These are phyloP conservation scores for Coprinopsis strossmayeri DNA, from an alignment of 768 basidiomycete species.

Conservation along the genomic window DNA sequence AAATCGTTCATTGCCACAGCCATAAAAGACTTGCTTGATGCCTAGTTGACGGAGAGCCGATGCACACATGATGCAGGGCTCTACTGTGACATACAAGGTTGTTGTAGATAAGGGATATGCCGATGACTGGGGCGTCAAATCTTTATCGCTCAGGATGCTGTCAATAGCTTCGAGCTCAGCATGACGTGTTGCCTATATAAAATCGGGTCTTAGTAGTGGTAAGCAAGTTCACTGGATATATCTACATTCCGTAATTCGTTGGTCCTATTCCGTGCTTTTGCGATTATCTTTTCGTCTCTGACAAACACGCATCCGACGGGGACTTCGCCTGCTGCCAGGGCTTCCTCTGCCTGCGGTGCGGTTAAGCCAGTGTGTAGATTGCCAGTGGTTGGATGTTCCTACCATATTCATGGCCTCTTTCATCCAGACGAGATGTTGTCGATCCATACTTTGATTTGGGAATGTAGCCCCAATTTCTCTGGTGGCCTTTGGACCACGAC, in stretches of 20 bases:
- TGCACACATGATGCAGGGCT: conserved; percentile 99
- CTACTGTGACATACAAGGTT: conserved; percentile 94
- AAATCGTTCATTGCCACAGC: conserved; percentile 93
- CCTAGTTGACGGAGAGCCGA: conserved; percentile 92
- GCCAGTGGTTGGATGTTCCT: conserved; percentile 13
- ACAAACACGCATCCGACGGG: conserved; percentile 98
- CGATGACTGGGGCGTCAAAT: conserved; percentile 44
- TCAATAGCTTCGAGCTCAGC: conserved; percentile 98
- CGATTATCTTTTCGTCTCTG: conserved; percentile 67
- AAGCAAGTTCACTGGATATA: no score
- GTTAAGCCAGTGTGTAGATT: conserved; percentile 8
- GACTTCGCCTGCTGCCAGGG: conserved; percentile 78
- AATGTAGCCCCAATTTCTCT: no score
- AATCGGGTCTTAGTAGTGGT: neutral
- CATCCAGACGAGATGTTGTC: conserved; percentile 67
- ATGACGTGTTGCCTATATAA: conserved; percentile 81
- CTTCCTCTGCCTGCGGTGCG: conserved; percentile 67
- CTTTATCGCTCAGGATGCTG: conserved; percentile 60
- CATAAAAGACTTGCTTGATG: conserved; percentile 85
- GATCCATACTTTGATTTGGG: no score
- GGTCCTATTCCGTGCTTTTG: conserved; percentile 86
- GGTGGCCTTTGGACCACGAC: neutral
- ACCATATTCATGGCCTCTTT: conserved; percentile 79
- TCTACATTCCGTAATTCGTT: conserved; percentile 89
- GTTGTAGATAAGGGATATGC: conserved; percentile 69